Base-by-base conservation (phyloP, 2,329 filamentous ascomycete species). In the Calcarisporium arbuscula region DNA sequence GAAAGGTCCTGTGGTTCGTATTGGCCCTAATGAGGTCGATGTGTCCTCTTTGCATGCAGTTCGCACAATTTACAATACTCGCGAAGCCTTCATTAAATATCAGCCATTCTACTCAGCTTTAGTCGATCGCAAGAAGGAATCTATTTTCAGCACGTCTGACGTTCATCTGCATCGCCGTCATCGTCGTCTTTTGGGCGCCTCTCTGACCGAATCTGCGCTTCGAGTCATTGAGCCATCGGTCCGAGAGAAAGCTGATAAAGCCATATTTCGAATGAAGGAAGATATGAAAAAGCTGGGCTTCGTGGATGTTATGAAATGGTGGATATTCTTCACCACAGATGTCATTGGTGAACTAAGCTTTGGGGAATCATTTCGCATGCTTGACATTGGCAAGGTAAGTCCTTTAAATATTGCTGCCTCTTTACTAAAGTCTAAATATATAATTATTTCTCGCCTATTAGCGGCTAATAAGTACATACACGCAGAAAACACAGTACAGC, bases 251-350 rank as follows among this genome's bases (percentile, higher is more conserved):
- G 54, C 64, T 1, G 46, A 54, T 0, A 40, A 68, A 9, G 51
- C 68, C 1, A 55, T 75, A 2, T 20, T 57, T 3, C 56, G 52
- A 30, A 74, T 77, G 16, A 48, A 40, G 0, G 50, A 62, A n/a
- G 70, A 76, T 30, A 58, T 64, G 40, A 36, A 51, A 14, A 32
- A 36, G 1, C 47, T 48, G 1, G 59, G 64, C 0, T 52, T 39
- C 0, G 57, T 53, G 0, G 70, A 78, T 40, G 50, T 76, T 0
- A 59, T 62, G 37, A 73, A 73, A 36, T 77, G 72, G 72, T 70
- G 61, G 54, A 48, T 65, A 6, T 73, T 72, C 34, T 22, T 40
- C 26, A 35, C 37, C 12, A 31, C 21, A 8, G 37, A 39, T 23
- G 25, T 35, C 12, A 35, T 35, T 22, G 37, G 37, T 16, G 37